A percentile compares a stretch with the other conserved stretches of the same genome.
Evolutionary conservation across 164 flowering plant genomes (phyloP).

Genomic region (Cinnamomum chago): DNA sequence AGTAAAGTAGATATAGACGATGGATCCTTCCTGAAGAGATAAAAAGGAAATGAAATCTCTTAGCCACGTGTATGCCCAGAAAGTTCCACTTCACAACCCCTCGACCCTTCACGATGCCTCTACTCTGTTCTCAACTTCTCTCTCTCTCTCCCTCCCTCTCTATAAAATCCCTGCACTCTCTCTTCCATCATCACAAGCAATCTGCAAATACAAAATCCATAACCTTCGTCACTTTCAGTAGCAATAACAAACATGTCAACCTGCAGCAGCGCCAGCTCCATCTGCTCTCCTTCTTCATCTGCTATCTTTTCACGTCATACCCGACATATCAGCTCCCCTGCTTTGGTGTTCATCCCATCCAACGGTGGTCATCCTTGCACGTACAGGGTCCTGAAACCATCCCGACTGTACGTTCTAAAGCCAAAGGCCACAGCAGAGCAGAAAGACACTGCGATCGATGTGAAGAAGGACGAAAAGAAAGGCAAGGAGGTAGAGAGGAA

Average conservation of each 20-base stretch:
- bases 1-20: no score
- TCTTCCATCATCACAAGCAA: background rate
- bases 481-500: conserved; percentile 27
- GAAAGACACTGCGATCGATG: conserved; percentile 23
- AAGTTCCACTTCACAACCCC: background rate
- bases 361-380: background rate
- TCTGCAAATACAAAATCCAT: no score
- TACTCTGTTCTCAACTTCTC: background rate
- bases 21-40: background rate
- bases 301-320: background rate
- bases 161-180: background rate
- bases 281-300: conserved; percentile 3
- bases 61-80: conserved; percentile 2
- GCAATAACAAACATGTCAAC: background rate
- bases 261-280: background rate
- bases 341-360: conserved; percentile 15
- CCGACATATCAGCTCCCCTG: background rate
- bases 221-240: no score
- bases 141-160: background rate
- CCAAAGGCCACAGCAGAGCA: conserved; percentile 29
- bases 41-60: background rate
- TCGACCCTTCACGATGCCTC: conserved; percentile 1
- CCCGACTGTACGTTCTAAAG: conserved; percentile 16
- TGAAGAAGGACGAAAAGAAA: conserved; percentile 10
- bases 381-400: background rate